These are phyloP conservation scores for Bipolaris bicolor DNA, from an alignment of 2,329 filamentous ascomycete species.

Conservation along the genomic window DNA sequence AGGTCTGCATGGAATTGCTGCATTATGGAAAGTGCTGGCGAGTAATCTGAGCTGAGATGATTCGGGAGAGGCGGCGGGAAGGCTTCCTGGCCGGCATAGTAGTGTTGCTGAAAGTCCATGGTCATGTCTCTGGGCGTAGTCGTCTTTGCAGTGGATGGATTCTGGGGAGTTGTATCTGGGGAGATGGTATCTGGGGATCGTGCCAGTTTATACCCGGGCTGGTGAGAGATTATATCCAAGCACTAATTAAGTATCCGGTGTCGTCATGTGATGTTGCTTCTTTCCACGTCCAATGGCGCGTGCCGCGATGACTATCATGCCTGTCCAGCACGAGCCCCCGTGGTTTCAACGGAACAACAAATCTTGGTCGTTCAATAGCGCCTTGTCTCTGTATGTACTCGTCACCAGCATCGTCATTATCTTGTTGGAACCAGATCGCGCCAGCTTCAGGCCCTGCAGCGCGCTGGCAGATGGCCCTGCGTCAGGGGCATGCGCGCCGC, in stretches of 20 bases:
- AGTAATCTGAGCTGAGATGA: constrained; percentile 9
- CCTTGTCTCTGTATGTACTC: constrained; percentile 44
- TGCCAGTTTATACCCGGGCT: no score
- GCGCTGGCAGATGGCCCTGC: not conserved
- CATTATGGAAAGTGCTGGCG: constrained; percentile 11
- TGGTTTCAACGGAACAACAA: constrained; percentile 13
- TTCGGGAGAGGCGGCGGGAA: constrained; percentile 11
- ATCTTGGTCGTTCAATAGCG: constrained; percentile 19
- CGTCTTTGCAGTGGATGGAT: not conserved
- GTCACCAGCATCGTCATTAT: constrained; percentile 40
- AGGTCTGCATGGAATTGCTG: constrained; percentile 14
- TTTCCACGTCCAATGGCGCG: constrained; percentile 11
- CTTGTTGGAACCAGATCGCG: not conserved
- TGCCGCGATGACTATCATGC: constrained; percentile 9
- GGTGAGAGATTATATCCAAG: constrained; percentile 6
- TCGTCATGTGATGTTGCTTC: constrained; percentile 13
- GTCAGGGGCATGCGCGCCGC: not conserved
- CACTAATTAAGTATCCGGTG: not conserved
- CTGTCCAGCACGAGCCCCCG: constrained; percentile 8
- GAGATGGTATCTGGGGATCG: not conserved
- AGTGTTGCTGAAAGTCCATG: constrained; percentile 4
- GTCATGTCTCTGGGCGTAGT: not conserved
- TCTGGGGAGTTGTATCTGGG: not conserved
- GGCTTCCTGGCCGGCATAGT: constrained; percentile 9
- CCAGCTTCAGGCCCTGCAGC: not conserved